Evolutionary conservation across 768 basidiomycete genomes (phyloP).

Genomic region (Amanita fuliginea): DNA sequence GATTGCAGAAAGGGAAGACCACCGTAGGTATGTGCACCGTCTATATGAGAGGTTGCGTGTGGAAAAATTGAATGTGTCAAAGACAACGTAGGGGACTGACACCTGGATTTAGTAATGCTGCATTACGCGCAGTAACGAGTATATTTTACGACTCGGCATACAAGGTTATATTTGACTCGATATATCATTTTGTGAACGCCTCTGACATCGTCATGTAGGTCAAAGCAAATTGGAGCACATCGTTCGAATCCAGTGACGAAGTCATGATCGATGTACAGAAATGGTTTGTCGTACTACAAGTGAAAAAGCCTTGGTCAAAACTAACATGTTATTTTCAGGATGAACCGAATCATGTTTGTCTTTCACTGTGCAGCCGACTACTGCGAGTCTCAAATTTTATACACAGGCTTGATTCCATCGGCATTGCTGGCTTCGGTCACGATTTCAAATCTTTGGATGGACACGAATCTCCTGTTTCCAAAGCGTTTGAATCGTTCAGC

Average conservation of each 20-base stretch:
- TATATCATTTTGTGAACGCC: neutral
- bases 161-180: no score
- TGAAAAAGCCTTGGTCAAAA: neutral
- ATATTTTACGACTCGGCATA: no score
- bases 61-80: no score
- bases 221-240: constrained; percentile 19
- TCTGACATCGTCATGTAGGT: constrained; percentile 15
- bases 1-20: no score
- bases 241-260: constrained; percentile 16
- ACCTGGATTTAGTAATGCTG: no score
- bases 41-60: no score
- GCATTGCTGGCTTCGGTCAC: constrained; percentile 49
- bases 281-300: constrained; percentile 21
- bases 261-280: constrained; percentile 34
- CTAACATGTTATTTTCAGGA: constrained; percentile 15
- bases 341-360: constrained; percentile 34
- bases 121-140: no score
- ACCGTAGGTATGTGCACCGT: no score
- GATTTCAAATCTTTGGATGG: constrained; percentile 45
- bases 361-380: no score
- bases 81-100: no score
- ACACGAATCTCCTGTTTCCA: constrained; percentile 27
- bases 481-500: constrained; percentile 27
- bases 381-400: neutral
- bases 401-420: constrained; percentile 41